Conservation (phyloP, 176 grass and related monocot species). For the Tuctoria greenei region DNA sequence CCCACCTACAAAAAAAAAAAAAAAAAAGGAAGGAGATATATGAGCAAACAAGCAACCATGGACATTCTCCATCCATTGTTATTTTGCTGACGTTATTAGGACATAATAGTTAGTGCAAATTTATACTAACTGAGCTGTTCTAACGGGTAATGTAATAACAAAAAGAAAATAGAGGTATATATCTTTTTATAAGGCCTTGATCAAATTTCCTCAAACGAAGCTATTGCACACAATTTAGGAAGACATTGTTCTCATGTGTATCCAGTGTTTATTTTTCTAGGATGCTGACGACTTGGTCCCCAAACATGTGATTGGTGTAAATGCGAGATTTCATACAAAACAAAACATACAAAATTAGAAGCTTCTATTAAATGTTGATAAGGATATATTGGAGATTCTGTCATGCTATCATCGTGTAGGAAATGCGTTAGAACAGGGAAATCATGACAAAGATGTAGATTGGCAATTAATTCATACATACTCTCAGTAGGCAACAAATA, state of each 20-base stretch:
- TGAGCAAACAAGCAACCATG: neutral
- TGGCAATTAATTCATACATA: neutral
- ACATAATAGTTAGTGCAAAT: too few species aligned
- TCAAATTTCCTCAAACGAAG: neutral
- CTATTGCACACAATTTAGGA: neutral
- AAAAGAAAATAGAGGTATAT: neutral
- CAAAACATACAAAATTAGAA: neutral
- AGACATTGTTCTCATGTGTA: neutral
- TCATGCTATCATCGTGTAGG: neutral
- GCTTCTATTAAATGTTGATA: neutral
- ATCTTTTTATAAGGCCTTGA: neutral
- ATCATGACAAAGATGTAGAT: neutral
- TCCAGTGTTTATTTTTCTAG: neutral
- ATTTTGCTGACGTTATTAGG: too few species aligned
- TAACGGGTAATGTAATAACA: too few species aligned
- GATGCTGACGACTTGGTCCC: neutral
- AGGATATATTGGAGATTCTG: neutral
- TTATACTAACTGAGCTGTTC: too few species aligned
- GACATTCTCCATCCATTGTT: neutral
- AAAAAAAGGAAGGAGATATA: neutral
- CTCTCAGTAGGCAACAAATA: neutral
- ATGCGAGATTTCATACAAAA: neutral
- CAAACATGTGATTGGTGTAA: neutral
- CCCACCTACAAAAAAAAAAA: conserved; percentile 68
- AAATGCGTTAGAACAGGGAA: conserved; percentile 8